phyloP scores from a whole-genome alignment of 331 rosid genomes.

The Malus hybrid region DNA sequence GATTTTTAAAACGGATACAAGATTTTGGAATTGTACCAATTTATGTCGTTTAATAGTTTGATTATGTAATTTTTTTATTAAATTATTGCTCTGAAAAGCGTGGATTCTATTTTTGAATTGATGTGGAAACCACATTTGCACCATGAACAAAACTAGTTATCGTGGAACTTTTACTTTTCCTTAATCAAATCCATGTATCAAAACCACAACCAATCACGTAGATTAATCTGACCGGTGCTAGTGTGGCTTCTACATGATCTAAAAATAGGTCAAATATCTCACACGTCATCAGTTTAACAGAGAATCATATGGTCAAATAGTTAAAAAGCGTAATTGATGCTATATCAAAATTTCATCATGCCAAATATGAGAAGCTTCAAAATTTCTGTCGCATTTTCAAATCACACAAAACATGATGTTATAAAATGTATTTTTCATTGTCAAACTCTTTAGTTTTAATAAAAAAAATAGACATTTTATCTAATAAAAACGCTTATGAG shows the following conservation, averaged over 20 bases:
- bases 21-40: too few species aligned
- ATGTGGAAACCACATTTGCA: too few species aligned
- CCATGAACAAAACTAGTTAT: too few species aligned
- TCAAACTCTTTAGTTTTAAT: background rate
- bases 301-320: too few species aligned
- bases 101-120: too few species aligned
- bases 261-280: background rate
- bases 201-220: background rate
- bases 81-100: rapidly evolving
- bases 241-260: background rate
- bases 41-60: background rate
- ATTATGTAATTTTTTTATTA: background rate
- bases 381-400: background rate
- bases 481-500: background rate
- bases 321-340: too few species aligned
- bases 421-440: background rate
- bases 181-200: background rate
- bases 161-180: too few species aligned
- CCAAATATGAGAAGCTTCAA: background rate
- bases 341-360: background rate
- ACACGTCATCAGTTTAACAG: background rate
- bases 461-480: background rate
- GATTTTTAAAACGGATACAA: too few species aligned
- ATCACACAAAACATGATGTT: background rate
- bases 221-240: background rate